Percentiles rank a stretch among this genome's conserved stretches.
phyloP scores from a whole-genome alignment of 768 basidiomycete genomes.

The Hydnum rufescens region DNA sequence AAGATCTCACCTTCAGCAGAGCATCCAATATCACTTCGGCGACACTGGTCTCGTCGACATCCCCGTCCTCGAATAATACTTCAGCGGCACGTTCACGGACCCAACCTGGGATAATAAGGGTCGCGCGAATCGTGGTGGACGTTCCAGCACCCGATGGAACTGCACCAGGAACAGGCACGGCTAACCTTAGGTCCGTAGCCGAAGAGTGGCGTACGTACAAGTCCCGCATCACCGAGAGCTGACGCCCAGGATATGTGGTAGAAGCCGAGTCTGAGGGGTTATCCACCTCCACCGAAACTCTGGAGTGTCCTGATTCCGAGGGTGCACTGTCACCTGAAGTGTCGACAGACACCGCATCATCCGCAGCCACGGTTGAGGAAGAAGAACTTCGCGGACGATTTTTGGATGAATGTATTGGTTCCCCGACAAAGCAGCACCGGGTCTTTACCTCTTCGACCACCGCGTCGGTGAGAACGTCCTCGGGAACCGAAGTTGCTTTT shows the following conservation, averaged over 20 bases:
- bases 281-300: conserved; percentile 4
- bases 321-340: conserved; percentile 3
- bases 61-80: conserved; percentile 74
- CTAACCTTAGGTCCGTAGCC: conserved; percentile 51
- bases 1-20: conserved; percentile 44
- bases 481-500: conserved; percentile 48
- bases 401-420: conserved; percentile 25
- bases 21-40: conserved; percentile 65
- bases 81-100: conserved; percentile 81
- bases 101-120: conserved; percentile 83
- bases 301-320: conserved; percentile 1
- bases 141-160: conserved; percentile 26
- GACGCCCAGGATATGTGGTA: conserved; percentile 2
- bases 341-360: conserved; percentile 12
- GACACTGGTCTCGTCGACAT: conserved; percentile 70
- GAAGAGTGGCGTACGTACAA: conserved; percentile 61
- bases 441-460: conserved; percentile 85
- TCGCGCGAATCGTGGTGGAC: conserved; percentile 40
- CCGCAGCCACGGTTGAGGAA: conserved; percentile 1
- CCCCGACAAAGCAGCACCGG: conserved; percentile 73
- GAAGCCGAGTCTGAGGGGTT: conserved; percentile 3
- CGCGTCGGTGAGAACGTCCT: conserved; percentile 56
- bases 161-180: conserved; percentile 41
- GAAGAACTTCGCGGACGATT: neutral
- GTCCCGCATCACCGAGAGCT: conserved; percentile 26